Evolutionary conservation across 441 rosid genomes (phyloP), one percentile per base, ranked within the genome.

Genomic region (Erysimum cheiri): DNA sequence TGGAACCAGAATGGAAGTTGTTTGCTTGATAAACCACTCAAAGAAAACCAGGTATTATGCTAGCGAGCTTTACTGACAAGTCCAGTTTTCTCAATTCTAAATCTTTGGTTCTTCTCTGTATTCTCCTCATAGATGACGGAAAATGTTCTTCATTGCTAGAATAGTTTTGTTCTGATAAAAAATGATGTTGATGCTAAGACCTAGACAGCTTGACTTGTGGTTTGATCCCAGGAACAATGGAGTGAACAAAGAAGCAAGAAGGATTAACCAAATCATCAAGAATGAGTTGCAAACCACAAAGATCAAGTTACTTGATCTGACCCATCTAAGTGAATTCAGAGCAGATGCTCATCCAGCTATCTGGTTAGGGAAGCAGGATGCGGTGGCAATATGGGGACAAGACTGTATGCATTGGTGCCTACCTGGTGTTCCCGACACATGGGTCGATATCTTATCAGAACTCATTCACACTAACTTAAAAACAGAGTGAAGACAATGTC

Each of bases 401-500:
- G 99, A 95, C 79, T 95, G 99, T 86, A 83, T 94, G 98, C 99
- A 95, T 52, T 95, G 99, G 99, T 95, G 99, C 87, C 83, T 95
- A n/a, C 97, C 99, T 0, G 98, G 98, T 55, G 82, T 95, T 37
- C 99, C 99, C 0, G 99, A 90, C 59, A 92, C 97, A 28, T 92
- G 98, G 99, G 98, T 80, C 6, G 93, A 94, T 82, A 86, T 95
- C 39, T 79, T 90, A 68, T 77, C 91, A 1, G 83, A 88, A 68
- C 80, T 88, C 53, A 81, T 88, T 64, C 71, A 5, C 19, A 59
- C 64, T 54, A 69, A 78, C 60, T 50, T 64, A 5, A 46, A 71
- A 78, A 80, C 73, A 33, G 61, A 72, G 67, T 67, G 78, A 81
- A 61, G 55, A 69, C 54, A 12, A 19, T 31, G 10, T 10, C 37